A percentile compares a stretch with the other conserved stretches of the same genome.
Evolutionary conservation across 352 stramenopile species (phyloP).

Genomic region (Stramenopiles sp.): DNA sequence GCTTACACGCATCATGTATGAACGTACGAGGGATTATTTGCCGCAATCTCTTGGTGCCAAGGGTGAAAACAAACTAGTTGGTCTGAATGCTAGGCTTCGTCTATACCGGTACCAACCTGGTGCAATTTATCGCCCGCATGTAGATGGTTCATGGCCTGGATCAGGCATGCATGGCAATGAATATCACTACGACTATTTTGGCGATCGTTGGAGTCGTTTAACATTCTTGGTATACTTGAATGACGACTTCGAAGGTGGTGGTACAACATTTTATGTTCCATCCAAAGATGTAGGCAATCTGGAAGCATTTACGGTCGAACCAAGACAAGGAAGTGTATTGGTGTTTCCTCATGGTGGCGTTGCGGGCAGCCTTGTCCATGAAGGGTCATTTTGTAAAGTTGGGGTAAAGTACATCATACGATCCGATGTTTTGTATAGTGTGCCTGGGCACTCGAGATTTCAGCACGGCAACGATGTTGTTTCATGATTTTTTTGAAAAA

Average conservation of each 20-base stretch:
- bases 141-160: constrained; percentile 27
- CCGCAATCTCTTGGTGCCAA: not conserved
- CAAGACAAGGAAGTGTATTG: constrained; percentile 23
- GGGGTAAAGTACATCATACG: constrained; percentile 28
- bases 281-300: constrained; percentile 9
- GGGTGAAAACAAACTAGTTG: not conserved
- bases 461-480: too few relatives aligned
- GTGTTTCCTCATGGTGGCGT: constrained; percentile 29
- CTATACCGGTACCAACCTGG: constrained; percentile 25
- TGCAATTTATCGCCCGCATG: constrained; percentile 26
- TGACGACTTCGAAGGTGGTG: constrained; percentile 29
- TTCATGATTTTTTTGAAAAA: too few relatives aligned
- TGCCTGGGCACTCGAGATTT: too few relatives aligned
- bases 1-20: constrained; percentile 11
- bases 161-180: constrained; percentile 19
- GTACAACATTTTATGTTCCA: constrained; percentile 27
- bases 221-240: constrained; percentile 33
- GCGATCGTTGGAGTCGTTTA: constrained; percentile 16
- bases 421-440: constrained; percentile 27
- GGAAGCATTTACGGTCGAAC: constrained; percentile 13
- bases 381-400: constrained; percentile 21
- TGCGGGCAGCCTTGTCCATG: constrained; percentile 25
- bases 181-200: constrained; percentile 26
- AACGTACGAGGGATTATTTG: not conserved
- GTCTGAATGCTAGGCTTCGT: constrained; percentile 27